phyloP scores from a whole-genome alignment of 164 flowering plant species.

The Stephania japonica region DNA sequence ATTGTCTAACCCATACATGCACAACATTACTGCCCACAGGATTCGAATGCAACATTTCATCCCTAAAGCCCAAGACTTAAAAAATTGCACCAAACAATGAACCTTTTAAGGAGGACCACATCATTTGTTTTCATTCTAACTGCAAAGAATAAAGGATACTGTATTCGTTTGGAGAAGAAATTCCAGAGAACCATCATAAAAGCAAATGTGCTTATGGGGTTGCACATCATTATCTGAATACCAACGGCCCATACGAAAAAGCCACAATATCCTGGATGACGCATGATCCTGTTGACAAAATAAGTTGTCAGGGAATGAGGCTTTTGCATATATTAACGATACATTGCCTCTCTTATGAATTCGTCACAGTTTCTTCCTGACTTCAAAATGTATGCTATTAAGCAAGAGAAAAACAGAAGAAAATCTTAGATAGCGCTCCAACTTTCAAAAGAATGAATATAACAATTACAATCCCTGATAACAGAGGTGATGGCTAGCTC shows the following conservation, averaged over 20 bases:
- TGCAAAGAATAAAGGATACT: conserved; percentile 25
- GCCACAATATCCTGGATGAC: conserved; percentile 89
- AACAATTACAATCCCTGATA: background rate
- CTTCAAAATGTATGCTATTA: background rate
- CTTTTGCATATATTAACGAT: background rate
- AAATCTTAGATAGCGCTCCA: background rate
- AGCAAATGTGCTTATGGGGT: conserved; percentile 66
- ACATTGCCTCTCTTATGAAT: background rate
- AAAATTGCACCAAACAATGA: background rate
- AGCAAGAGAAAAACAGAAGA: background rate
- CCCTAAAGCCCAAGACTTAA: no score
- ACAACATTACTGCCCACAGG: background rate
- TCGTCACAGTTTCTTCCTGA: background rate
- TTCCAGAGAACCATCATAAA: conserved; percentile 70
- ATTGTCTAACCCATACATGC: background rate
- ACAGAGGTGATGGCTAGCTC: background rate
- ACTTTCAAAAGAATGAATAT: background rate
- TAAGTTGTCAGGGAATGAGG: background rate
- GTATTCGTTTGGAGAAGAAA: conserved; percentile 68
- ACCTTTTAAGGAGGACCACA: background rate
- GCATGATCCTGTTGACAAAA: conserved; percentile 30
- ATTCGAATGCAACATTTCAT: background rate
- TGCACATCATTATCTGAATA: conserved; percentile 85
- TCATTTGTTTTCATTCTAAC: background rate
- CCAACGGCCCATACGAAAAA: conserved; percentile 89